Percentiles rank a stretch among this genome's conserved stretches.
phyloP scores from a whole-genome alignment of 2,329 filamentous ascomycete genomes.

The Zelopaecilomyces penicillatus region DNA sequence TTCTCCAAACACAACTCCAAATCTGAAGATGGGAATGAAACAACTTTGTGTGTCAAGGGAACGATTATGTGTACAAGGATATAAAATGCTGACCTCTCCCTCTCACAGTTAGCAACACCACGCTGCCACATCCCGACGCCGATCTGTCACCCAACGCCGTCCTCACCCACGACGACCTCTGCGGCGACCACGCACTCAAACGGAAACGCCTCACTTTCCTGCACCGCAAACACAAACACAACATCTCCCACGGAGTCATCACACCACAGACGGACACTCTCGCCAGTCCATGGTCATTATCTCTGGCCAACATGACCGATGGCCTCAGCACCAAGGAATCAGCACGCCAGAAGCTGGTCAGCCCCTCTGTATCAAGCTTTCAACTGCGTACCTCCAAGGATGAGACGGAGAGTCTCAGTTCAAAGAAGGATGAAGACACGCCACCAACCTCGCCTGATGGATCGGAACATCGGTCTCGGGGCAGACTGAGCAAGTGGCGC shows the following conservation, averaged over 20 bases:
- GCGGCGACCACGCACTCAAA: conserved; percentile 31
- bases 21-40: neutral
- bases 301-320: conserved; percentile 17
- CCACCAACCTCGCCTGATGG: conserved; percentile 29
- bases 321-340: conserved; percentile 10
- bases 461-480: conserved; percentile 13
- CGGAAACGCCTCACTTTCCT: conserved; percentile 40
- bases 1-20: neutral
- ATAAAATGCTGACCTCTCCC: neutral
- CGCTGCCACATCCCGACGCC: conserved; percentile 53
- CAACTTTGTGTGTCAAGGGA: neutral
- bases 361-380: conserved; percentile 21
- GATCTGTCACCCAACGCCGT: conserved; percentile 47
- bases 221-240: conserved; percentile 37
- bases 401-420: conserved; percentile 29
- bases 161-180: conserved; percentile 47
- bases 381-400: conserved; percentile 24
- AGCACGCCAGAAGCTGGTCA: conserved; percentile 13
- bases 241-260: conserved; percentile 39
- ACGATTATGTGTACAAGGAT: neutral
- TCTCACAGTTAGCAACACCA: conserved; percentile 45
- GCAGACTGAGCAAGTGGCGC: too few species aligned
- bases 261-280: conserved; percentile 25
- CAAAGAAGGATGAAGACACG: conserved; percentile 23
- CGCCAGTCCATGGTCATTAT: conserved; percentile 26